Evolutionary conservation across 257 asterid genomes (phyloP).

Genomic region (Haberlea rhodopensis): DNA sequence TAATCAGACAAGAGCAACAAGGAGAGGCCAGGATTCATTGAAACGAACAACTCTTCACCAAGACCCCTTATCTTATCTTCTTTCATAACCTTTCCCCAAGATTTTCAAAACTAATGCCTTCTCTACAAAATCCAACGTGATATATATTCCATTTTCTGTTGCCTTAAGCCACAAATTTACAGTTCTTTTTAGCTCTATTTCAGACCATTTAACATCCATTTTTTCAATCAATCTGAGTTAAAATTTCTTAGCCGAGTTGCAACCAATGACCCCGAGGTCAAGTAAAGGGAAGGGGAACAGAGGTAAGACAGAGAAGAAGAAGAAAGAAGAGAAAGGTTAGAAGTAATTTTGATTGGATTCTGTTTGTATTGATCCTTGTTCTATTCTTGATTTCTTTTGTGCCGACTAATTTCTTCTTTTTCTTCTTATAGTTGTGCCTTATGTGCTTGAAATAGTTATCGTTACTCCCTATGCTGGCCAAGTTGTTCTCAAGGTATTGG

Average conservation of each 20-base stretch:
- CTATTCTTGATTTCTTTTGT: not conserved
- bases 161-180: slow-evolving; percentile 12
- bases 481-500: slow-evolving; percentile 76
- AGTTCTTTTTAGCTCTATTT: too few species aligned
- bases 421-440: slow-evolving; percentile 68
- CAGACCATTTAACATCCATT: not conserved
- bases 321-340: slow-evolving; percentile 90
- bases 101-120: too few species aligned
- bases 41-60: slow-evolving; percentile 18
- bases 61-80: slow-evolving; percentile 72
- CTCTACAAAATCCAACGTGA: too few species aligned
- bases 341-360: not conserved
- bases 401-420: not conserved
- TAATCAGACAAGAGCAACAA: too few species aligned
- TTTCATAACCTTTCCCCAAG: too few species aligned
- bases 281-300: slow-evolving; percentile 73
- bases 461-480: slow-evolving; percentile 83
- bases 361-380: not conserved
- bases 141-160: too few species aligned
- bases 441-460: slow-evolving; percentile 64
- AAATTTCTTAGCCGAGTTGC: not conserved
- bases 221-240: too few species aligned
- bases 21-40: slow-evolving; percentile 66
- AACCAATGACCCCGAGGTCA: slow-evolving; percentile 88
- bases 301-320: slow-evolving; percentile 64